A percentile compares a stretch with the other conserved stretches of the same genome.
These are phyloP conservation scores for Blastobotrys elegans DNA, from an alignment of 1,139 yeast genomes.

Conservation along the genomic window DNA sequence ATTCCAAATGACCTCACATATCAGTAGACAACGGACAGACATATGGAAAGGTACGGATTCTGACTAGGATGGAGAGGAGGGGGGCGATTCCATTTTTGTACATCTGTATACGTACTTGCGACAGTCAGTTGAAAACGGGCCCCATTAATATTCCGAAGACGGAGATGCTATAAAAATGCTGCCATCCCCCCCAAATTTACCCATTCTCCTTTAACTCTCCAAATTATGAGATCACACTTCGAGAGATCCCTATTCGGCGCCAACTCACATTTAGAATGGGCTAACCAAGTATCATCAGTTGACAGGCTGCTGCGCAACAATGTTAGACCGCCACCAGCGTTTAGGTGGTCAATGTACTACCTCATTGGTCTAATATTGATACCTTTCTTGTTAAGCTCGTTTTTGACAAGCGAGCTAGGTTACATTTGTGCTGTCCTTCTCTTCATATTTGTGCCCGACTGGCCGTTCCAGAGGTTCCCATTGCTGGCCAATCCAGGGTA, in stretches of 20 bases:
- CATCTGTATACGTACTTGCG: too few species aligned
- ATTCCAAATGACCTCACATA: too few species aligned
- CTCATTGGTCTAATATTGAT: neutral
- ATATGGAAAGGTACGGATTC: too few species aligned
- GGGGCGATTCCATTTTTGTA: too few species aligned
- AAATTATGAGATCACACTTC: neutral
- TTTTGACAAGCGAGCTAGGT: conserved; percentile 2
- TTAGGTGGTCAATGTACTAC: conserved; percentile 1
- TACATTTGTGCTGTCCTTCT: neutral
- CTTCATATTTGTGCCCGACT: conserved; percentile 6
- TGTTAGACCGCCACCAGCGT: neutral
- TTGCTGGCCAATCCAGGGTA: too few species aligned
- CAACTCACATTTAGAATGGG: neutral
- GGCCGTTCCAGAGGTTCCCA: neutral
- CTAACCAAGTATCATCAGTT: neutral
- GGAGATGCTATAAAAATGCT: too few species aligned
- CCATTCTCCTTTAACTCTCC: too few species aligned
- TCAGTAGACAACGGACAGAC: too few species aligned
- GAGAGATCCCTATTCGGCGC: neutral
- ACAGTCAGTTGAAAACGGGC: too few species aligned
- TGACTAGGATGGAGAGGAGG: too few species aligned
- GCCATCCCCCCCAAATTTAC: too few species aligned
- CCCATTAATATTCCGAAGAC: too few species aligned
- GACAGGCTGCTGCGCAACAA: neutral
- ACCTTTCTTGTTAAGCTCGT: neutral